phyloP scores from a whole-genome alignment of 345 rosid genomes.

The Rhodomyrtus tomentosa region DNA sequence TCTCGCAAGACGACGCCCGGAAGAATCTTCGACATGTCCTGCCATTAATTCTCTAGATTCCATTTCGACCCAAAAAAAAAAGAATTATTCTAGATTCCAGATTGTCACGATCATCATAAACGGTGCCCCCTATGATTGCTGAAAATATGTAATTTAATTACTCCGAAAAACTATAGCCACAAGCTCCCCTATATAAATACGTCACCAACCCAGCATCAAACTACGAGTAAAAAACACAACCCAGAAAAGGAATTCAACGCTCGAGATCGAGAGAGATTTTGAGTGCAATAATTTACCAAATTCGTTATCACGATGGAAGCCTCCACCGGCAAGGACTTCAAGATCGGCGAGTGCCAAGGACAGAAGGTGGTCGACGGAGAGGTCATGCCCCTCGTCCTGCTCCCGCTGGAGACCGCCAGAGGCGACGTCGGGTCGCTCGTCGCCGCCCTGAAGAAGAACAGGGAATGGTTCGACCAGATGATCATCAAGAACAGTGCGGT shows the following conservation, averaged over 20 bases:
- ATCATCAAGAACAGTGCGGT: constrained; percentile 51
- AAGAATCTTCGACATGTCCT: background rate
- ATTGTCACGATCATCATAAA: background rate
- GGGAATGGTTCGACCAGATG: constrained; percentile 53
- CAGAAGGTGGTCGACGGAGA: constrained; percentile 60
- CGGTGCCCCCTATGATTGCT: background rate
- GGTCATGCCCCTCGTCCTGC: constrained; percentile 38
- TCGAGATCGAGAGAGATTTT: background rate
- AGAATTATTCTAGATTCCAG: background rate
- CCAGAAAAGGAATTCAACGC: background rate
- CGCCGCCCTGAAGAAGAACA: constrained; percentile 20
- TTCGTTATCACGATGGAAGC: constrained; percentile 14
- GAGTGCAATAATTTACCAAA: background rate
- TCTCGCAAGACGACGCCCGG: background rate
- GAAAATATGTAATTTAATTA: background rate
- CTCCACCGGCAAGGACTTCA: constrained; percentile 33
- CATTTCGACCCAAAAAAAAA: too few relatives aligned
- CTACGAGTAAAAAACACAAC: background rate
- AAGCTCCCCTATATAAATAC: background rate
- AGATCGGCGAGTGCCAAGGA: constrained; percentile 45
- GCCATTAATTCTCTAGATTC: background rate
- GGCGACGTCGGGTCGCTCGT: constrained; percentile 18
- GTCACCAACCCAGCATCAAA: background rate
- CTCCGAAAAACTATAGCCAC: background rate
- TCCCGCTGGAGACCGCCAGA: constrained; percentile 19